Percentiles rank a stretch among this genome's conserved stretches.
These are phyloP conservation scores for Penicillium odoratum DNA, from an alignment of 495 filamentous ascomycete genomes.

Conservation along the genomic window DNA sequence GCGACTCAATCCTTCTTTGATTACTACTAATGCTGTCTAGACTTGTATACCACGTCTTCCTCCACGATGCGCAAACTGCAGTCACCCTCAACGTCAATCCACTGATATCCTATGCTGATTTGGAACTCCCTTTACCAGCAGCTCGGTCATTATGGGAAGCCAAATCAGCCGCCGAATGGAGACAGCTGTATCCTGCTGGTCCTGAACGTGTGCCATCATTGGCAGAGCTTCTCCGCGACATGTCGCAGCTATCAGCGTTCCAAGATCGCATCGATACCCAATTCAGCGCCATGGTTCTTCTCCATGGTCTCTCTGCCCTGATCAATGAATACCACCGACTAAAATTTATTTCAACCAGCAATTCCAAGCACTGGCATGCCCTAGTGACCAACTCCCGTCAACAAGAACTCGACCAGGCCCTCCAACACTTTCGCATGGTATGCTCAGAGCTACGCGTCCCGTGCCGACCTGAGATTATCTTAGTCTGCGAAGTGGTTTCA, in stretches of 20 bases:
- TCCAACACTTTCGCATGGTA: constrained; percentile 46
- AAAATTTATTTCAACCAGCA: constrained; percentile 44
- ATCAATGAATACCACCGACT: constrained; percentile 62
- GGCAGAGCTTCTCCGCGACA: constrained; percentile 52
- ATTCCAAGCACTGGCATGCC: constrained; percentile 45
- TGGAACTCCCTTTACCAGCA: constrained; percentile 58
- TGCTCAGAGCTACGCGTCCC: constrained; percentile 25
- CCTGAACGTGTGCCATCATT: constrained; percentile 46
- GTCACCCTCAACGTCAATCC: constrained; percentile 58
- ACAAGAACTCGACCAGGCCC: constrained; percentile 46
- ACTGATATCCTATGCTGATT: constrained; percentile 62
- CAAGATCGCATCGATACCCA: constrained; percentile 50
- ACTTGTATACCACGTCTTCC: constrained; percentile 56
- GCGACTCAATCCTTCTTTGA: too few relatives aligned
- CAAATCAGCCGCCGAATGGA: constrained; percentile 55
- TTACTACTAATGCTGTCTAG: constrained; percentile 25
- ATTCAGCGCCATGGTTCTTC: constrained; percentile 49
- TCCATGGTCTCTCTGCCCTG: constrained; percentile 58
- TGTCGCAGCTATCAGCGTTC: constrained; percentile 41
- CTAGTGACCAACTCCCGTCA: constrained; percentile 52
- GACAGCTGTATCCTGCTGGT: constrained; percentile 45
- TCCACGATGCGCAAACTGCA: constrained; percentile 59
- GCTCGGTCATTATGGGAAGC: constrained; percentile 58
- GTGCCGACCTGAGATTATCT: constrained; percentile 31
- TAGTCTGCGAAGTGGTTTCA: constrained; percentile 55